Conservation (phyloP, 2,329 filamentous ascomycete species). For the Verticillium isaacii region DNA sequence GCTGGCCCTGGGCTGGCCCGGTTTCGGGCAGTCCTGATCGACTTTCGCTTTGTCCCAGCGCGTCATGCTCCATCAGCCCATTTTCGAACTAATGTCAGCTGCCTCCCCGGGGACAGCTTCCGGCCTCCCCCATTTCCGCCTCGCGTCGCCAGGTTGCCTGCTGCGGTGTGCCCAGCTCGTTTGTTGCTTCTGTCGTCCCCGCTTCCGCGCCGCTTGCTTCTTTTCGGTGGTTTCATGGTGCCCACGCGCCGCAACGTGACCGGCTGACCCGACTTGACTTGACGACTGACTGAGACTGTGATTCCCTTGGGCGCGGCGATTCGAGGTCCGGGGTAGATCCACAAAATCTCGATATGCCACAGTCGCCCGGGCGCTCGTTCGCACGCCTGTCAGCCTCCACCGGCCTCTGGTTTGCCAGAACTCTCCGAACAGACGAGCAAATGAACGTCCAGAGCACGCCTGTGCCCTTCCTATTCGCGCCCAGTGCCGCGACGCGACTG, state of each 20-base stretch:
- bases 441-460: background rate
- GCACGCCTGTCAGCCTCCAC: background rate
- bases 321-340: background rate
- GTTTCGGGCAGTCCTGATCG: background rate
- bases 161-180: background rate
- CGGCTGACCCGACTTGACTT: background rate
- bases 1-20: background rate
- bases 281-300: background rate
- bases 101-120: background rate
- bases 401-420: background rate
- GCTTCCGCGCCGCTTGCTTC: background rate
- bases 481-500: background rate
- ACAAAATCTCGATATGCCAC: background rate
- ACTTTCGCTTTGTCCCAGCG: background rate
- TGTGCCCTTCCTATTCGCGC: background rate
- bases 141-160: background rate
- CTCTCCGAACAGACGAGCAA: background rate
- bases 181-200: background rate
- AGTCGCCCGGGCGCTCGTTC: background rate
- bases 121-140: background rate
- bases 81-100: background rate
- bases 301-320: background rate
- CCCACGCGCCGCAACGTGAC: background rate
- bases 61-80: background rate
- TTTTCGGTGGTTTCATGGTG: background rate